phyloP scores from a whole-genome alignment of 768 basidiomycete species.

The Panellus pusillus region DNA sequence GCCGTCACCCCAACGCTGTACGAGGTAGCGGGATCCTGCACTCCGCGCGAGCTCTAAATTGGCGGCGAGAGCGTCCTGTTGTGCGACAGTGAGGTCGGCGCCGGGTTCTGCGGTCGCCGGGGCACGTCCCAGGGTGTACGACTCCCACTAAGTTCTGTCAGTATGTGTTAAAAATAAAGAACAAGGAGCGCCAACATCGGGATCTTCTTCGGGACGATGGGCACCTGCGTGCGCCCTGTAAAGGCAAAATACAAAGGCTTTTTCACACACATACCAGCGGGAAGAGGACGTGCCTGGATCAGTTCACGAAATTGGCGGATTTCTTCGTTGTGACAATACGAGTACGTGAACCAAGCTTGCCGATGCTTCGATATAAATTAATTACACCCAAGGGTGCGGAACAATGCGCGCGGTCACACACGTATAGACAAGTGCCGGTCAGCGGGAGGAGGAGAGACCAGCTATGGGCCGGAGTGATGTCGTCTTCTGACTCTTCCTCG shows the following conservation, averaged over 20 bases:
- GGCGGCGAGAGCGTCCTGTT: conserved; percentile 60
- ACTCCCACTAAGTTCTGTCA: conserved; percentile 56
- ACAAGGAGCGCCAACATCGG: conserved; percentile 46
- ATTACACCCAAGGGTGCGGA: conserved; percentile 26
- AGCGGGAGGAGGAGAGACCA: conserved; percentile 84
- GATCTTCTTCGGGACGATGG: conserved; percentile 83
- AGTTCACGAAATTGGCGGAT: conserved; percentile 96
- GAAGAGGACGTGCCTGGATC: conserved; percentile 58
- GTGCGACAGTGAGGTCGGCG: conserved; percentile 64
- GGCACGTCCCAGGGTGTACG: conserved; percentile 76
- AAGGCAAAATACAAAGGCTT: conserved; percentile 16
- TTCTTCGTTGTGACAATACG: conserved; percentile 92
- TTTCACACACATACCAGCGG: conserved; percentile 50
- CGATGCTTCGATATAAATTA: conserved; percentile 56
- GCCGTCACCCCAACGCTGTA: conserved; percentile 89
- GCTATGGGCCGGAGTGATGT: conserved; percentile 68
- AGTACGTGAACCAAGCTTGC: conserved; percentile 97
- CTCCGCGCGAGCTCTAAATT: conserved; percentile 77
- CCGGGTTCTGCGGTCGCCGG: conserved; percentile 58
- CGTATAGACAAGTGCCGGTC: conserved; percentile 81
- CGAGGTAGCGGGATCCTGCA: conserved; percentile 85
- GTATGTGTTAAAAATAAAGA: conserved; percentile 24
- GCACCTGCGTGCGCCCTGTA: conserved; percentile 46
- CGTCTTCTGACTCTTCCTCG: conserved; percentile 56
- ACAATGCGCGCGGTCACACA: conserved; percentile 45